Evolutionary conservation across 345 rosid species (phyloP).

Genomic region (Raphanus raphanistrum): DNA sequence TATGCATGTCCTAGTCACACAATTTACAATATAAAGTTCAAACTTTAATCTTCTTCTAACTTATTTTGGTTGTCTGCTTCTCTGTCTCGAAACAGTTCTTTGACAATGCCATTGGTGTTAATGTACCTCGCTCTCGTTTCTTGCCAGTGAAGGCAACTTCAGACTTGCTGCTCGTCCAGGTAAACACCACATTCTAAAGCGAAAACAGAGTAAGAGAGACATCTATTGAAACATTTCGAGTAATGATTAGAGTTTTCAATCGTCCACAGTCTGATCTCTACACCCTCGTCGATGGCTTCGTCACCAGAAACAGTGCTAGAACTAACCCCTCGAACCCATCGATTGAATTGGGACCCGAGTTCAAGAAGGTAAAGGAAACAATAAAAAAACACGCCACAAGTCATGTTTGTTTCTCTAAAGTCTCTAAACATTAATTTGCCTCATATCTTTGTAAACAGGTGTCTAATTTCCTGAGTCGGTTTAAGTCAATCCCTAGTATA

Average conservation of each 20-base stretch:
- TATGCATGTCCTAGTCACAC: not conserved
- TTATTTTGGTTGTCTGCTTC: not conserved
- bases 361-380: constrained; percentile 70
- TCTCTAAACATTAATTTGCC: not conserved
- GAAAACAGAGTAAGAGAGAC: not conserved
- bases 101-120: constrained; percentile 80
- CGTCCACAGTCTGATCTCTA: constrained; percentile 78
- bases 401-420: not conserved
- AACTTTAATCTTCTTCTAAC: constrained; percentile 23
- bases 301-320: constrained; percentile 71
- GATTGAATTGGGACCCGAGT: constrained; percentile 91
- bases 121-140: constrained; percentile 87
- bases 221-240: constrained; percentile 20
- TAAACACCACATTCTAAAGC: constrained; percentile 18
- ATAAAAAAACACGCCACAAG: constrained; percentile 39
- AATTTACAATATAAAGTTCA: not conserved
- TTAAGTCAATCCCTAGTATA: constrained; percentile 90
- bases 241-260: constrained; percentile 1
- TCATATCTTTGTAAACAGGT: constrained; percentile 49
- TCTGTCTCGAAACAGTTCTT: constrained; percentile 54
- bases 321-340: constrained; percentile 76
- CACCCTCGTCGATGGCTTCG: constrained; percentile 71
- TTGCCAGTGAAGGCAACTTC: constrained; percentile 94
- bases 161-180: constrained; percentile 97
- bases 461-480: constrained; percentile 74